Conservation (phyloP, 73 alveolate species). For the Tetrahymena borealis region DNA sequence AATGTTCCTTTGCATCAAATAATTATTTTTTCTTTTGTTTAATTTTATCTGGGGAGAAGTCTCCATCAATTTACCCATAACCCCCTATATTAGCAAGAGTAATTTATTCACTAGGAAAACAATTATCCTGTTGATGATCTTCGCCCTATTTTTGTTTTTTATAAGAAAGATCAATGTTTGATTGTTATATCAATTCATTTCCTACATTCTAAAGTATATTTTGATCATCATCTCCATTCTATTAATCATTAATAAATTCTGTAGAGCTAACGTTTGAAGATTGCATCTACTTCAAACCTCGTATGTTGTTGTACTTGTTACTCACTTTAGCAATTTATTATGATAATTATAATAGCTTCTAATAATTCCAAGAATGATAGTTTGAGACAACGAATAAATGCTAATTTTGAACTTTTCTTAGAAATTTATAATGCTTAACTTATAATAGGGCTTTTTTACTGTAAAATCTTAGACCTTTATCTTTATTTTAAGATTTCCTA, state of each 20-base stretch:
- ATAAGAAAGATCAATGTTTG: neutral
- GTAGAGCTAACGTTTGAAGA: constrained; percentile 2
- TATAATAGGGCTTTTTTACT: too few relatives aligned
- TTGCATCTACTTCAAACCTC: neutral
- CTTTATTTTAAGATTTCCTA: neutral
- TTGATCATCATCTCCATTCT: neutral
- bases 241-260: neutral
- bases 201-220: neutral
- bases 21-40: neutral
- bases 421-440: too few relatives aligned
- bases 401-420: too few relatives aligned
- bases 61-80: neutral
- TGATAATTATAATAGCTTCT: neutral
- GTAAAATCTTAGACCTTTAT: too few relatives aligned
- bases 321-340: neutral
- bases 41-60: neutral
- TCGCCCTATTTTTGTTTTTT: neutral
- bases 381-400: too few relatives aligned
- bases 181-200: neutral
- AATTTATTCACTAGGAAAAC: neutral
- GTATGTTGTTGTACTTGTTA: neutral
- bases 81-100: neutral
- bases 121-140: neutral
- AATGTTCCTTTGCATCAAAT: neutral
- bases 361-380: too few relatives aligned